Conservation (phyloP, 495 filamentous ascomycete genomes). For the Talaromyces ruber region DNA sequence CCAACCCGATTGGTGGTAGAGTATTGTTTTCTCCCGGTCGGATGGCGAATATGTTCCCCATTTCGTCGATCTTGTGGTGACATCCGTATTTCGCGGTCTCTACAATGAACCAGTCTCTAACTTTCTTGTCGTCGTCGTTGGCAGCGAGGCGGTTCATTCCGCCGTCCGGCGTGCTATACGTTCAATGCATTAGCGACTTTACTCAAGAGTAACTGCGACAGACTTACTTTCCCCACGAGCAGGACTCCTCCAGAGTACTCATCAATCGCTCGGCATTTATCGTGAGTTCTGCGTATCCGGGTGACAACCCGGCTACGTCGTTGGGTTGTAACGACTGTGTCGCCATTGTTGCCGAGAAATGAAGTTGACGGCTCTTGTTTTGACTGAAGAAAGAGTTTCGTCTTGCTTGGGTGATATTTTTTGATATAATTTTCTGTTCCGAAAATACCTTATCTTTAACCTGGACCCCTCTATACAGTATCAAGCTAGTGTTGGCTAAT, state of each 20-base stretch:
- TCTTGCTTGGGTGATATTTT: not conserved
- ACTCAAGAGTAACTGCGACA: not conserved
- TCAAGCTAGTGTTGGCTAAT: too few species aligned
- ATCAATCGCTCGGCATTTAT: constrained; percentile 24
- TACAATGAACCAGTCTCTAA: constrained; percentile 61
- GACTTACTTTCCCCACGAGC: constrained; percentile 31
- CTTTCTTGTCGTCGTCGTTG: constrained; percentile 57
- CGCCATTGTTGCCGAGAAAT: not conserved
- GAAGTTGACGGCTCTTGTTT: not conserved
- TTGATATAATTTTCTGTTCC: not conserved
- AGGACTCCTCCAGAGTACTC: constrained; percentile 27
- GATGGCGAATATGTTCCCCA: constrained; percentile 68
- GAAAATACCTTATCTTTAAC: too few species aligned
- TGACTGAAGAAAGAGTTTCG: not conserved
- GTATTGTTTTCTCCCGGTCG: constrained; percentile 41
- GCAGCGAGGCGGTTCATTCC: constrained; percentile 58
- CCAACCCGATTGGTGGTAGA: constrained; percentile 32
- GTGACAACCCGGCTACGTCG: not conserved
- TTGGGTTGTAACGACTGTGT: not conserved
- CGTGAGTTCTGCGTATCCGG: constrained; percentile 14
- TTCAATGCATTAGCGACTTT: constrained; percentile 3
- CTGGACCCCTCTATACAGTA: too few species aligned
- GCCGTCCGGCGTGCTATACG: constrained; percentile 24
- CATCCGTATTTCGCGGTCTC: constrained; percentile 55
- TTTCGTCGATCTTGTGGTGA: constrained; percentile 45